A percentile compares a stretch with the other conserved stretches of the same genome.
Conservation (phyloP, 768 basidiomycete species). For the Xanthoconium purpureum region DNA sequence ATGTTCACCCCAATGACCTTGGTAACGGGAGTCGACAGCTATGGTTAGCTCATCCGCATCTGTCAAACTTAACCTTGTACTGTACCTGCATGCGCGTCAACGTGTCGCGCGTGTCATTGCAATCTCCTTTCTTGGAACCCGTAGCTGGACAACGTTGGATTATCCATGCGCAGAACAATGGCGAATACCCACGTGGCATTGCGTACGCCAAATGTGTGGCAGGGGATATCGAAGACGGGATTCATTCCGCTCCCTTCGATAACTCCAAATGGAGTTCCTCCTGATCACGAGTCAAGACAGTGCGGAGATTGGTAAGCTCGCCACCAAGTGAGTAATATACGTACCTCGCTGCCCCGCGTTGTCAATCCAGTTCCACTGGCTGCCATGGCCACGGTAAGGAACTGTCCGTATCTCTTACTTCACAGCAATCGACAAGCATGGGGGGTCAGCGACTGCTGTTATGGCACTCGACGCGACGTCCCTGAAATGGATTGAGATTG, state of each 20-base stretch:
- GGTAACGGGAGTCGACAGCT: constrained; percentile 7
- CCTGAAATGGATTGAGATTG: not conserved
- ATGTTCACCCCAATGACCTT: not conserved
- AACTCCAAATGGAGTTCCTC: not conserved
- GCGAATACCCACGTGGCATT: not conserved
- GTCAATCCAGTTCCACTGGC: not conserved
- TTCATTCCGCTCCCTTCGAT: constrained; percentile 2
- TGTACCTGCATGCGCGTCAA: constrained; percentile 1
- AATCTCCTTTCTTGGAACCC: not conserved
- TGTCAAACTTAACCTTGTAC: constrained; percentile 25
- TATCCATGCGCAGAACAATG: not conserved
- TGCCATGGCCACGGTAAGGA: not conserved
- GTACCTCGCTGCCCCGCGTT: not conserved
- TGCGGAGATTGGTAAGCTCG: not conserved
- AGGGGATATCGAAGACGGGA: not conserved
- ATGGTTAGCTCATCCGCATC: constrained; percentile 3
- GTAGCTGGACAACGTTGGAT: not conserved
- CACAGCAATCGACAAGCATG: not conserved
- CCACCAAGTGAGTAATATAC: not conserved
- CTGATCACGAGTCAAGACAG: not conserved
- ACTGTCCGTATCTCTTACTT: not conserved
- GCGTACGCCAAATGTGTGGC: not conserved
- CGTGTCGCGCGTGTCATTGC: not conserved
- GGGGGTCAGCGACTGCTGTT: not conserved
- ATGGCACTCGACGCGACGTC: not conserved